phyloP scores from a whole-genome alignment of 106 monocot species.

The Allium cepa region DNA sequence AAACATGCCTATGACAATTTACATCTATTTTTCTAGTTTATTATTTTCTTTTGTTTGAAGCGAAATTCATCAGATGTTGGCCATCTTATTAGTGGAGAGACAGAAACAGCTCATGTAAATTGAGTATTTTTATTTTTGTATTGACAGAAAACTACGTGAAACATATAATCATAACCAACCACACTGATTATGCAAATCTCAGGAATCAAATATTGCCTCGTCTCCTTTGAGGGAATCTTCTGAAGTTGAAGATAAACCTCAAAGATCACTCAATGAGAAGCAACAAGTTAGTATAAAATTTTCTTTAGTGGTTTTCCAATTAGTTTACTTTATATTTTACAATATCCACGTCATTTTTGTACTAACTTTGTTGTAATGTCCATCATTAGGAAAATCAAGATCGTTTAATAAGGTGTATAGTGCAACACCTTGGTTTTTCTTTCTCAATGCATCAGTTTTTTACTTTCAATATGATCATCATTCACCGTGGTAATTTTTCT shows the following conservation, averaged over 20 bases:
- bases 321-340: too few species aligned
- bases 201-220: constrained; percentile 49
- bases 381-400: too few species aligned
- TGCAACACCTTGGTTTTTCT: too few species aligned
- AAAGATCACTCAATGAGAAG: constrained; percentile 92
- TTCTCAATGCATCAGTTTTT: too few species aligned
- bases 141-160: not conserved
- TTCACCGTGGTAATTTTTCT: too few species aligned
- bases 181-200: not conserved
- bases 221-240: constrained; percentile 42
- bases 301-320: too few species aligned
- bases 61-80: constrained; percentile 49
- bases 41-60: constrained; percentile 31
- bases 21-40: not conserved
- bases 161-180: too few species aligned
- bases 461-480: too few species aligned
- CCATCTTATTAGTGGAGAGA: constrained; percentile 29
- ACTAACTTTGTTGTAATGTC: too few species aligned
- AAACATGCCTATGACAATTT: constrained; percentile 19
- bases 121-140: not conserved
- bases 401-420: too few species aligned
- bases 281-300: too few species aligned
- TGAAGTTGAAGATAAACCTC: constrained; percentile 87
- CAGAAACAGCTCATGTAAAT: constrained; percentile 51
- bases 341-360: too few species aligned